Base-by-base conservation (phyloP, 2,329 filamentous ascomycete species). In the Phialophora tarda region DNA sequence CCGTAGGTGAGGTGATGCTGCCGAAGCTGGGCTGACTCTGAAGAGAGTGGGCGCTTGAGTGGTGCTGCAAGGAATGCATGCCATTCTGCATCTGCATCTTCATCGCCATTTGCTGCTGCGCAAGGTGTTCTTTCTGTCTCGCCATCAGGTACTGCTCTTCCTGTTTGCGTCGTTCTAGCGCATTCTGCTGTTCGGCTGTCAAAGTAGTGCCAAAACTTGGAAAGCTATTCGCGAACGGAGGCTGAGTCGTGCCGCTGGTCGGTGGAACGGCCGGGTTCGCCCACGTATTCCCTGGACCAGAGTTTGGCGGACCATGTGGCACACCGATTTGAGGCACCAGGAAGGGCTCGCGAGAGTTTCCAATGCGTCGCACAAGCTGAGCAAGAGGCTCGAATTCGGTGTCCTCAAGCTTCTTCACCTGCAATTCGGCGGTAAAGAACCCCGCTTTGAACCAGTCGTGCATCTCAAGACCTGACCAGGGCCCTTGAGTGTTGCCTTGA, bases 381-480 rank as follows among this genome's bases (percentile, higher is more conserved):
- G 94, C 95, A 10, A 99, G 82, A 12, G 94, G 95, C 78, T 99
- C 95, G 74, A 97, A 99, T 58, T 99, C 94, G 0, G 85, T 83
- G 74, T 99, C 95, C 76, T 99, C 95, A 4, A 94, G 84, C 77
- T 97, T 97, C 82, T 96, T 97, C 34, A 99, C 95, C 51, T 96
- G 88, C 23, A 99, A 84, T 73, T 99, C 94, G 0, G 94, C 89
- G 0, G 92, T 96, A 79, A 99, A 99, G 81, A 98, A 99, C 54
- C 94, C 93, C 44, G 93, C 94, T 78, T 98, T 98, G 81, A 98
- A 99, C 95, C 95, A 99, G 74, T 99, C 96, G 73, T 99, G 96
- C 95, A 99, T 99, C 79, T 99, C 95, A 58, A 99, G 82, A 1
- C 95, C 95, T 47, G 93, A 97, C 80, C 95, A 99, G 0, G 95